Evolutionary conservation across 1,284 basidiomycete genomes (phyloP).

Genomic region (Rhodotorula sp.): DNA sequence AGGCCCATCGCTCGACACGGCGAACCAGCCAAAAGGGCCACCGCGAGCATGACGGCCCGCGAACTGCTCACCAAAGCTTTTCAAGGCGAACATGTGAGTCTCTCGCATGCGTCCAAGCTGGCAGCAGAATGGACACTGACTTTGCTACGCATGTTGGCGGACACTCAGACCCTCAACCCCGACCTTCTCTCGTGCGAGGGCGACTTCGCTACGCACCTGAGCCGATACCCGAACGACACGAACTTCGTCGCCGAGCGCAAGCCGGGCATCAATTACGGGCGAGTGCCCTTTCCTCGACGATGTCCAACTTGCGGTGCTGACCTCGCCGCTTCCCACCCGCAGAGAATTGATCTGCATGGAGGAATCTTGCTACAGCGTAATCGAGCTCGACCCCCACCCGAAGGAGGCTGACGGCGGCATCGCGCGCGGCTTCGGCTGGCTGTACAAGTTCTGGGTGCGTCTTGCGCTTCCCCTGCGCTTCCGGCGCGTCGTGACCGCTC

Average conservation of each 20-base stretch:
- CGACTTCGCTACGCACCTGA: not conserved
- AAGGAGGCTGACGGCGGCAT: conserved; percentile 2
- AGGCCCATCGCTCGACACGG: not conserved
- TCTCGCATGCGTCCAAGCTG: not conserved
- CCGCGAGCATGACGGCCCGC: not conserved
- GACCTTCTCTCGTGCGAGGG: not conserved
- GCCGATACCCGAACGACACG: not conserved
- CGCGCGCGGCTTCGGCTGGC: conserved; percentile 13
- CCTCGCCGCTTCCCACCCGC: not conserved
- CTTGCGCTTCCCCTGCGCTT: too few relatives aligned
- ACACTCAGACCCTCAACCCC: not conserved
- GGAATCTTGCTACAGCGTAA: conserved; percentile 10
- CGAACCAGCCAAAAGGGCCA: not conserved
- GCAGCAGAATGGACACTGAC: not conserved
- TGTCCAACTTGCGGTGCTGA: not conserved
- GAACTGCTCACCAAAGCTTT: not conserved
- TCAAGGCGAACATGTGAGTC: not conserved
- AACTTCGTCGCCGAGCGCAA: conserved; percentile 8
- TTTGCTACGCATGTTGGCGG: not conserved
- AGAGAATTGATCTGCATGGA: conserved; percentile 20
- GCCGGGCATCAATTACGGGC: conserved; percentile 3
- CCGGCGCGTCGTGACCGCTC: not conserved
- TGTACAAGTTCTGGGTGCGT: conserved; percentile 18
- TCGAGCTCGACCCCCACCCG: conserved; percentile 12
- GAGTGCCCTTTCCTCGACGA: not conserved